Conservation (phyloP, 1,139 yeast species). For the Candida sanyaensis region DNA sequence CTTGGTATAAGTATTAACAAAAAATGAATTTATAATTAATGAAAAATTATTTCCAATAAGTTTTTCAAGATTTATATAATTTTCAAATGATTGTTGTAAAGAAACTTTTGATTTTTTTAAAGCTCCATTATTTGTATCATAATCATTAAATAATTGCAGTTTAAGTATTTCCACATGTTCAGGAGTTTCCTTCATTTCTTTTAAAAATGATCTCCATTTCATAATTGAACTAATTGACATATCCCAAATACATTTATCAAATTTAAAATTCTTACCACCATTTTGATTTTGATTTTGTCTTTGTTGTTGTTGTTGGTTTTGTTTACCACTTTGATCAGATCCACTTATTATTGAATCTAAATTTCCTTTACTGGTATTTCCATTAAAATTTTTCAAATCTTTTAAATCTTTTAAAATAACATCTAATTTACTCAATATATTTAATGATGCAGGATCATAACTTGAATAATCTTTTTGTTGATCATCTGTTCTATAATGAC, state of each 20-base stretch:
- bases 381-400: conserved; percentile 15
- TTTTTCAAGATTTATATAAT: conserved; percentile 20
- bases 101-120: conserved; percentile 4
- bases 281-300: neutral
- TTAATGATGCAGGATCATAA: conserved; percentile 28
- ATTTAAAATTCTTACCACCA: conserved; percentile 6
- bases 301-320: no score
- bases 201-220: conserved; percentile 33
- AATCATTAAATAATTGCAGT: conserved; percentile 18
- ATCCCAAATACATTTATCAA: conserved; percentile 38
- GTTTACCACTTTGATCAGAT: neutral
- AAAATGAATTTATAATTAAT: conserved; percentile 30
- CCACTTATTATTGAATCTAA: neutral
- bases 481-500: conserved; percentile 37
- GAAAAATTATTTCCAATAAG: conserved; percentile 23
- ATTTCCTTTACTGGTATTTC: neutral
- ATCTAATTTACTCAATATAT: conserved; percentile 33
- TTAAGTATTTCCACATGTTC: conserved; percentile 17
- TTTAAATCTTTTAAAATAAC: conserved; percentile 29
- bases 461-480: conserved; percentile 24
- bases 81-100: conserved; percentile 19
- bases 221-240: conserved; percentile 38
- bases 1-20: conserved; percentile 37
- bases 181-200: conserved; percentile 18
- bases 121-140: conserved; percentile 15